phyloP scores from a whole-genome alignment of 1,284 basidiomycete species.

The Apiotrichum akiyoshidainum region DNA sequence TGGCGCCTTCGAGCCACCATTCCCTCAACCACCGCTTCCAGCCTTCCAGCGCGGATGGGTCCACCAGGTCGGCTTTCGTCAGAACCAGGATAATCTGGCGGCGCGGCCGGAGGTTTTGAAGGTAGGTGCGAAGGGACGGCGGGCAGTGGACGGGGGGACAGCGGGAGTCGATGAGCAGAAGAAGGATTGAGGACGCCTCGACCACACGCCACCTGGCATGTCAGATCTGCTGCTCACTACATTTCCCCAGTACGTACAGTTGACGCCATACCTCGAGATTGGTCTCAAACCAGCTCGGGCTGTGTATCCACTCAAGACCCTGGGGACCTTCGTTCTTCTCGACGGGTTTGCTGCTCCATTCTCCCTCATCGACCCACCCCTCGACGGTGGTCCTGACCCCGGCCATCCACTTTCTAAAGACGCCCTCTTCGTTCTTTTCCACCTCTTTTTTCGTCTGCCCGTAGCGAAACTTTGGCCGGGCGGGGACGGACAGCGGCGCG shows the following conservation, averaged over 20 bases:
- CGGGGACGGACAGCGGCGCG: constrained; percentile 57
- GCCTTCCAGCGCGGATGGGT: constrained; percentile 57
- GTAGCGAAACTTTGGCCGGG: constrained; percentile 75
- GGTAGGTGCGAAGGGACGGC: constrained; percentile 54
- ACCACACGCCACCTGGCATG: constrained; percentile 72
- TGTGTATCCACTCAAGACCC: constrained; percentile 25
- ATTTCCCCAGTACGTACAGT: constrained; percentile 51
- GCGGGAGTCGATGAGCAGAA: constrained; percentile 79
- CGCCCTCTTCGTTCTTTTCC: constrained; percentile 76
- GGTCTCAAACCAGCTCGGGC: constrained; percentile 71
- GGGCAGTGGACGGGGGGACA: constrained; percentile 67
- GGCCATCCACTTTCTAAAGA: constrained; percentile 70
- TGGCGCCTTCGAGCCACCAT: constrained; percentile 50
- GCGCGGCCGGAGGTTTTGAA: constrained; percentile 49
- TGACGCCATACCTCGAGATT: constrained; percentile 91
- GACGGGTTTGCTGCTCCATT: constrained; percentile 8
- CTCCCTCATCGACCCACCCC: constrained; percentile 54
- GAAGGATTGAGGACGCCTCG: constrained; percentile 77
- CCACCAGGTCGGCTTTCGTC: constrained; percentile 78
- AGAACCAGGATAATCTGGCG: constrained; percentile 71
- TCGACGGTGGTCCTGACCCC: constrained; percentile 60
- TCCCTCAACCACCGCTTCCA: constrained; percentile 66
- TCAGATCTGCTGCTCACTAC: background rate
- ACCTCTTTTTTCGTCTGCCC: constrained; percentile 80
- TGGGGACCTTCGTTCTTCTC: constrained; percentile 53